These are phyloP conservation scores for Teratosphaeria nubilosa DNA, from an alignment of 2,329 filamentous ascomycete genomes.

Conservation along the genomic window DNA sequence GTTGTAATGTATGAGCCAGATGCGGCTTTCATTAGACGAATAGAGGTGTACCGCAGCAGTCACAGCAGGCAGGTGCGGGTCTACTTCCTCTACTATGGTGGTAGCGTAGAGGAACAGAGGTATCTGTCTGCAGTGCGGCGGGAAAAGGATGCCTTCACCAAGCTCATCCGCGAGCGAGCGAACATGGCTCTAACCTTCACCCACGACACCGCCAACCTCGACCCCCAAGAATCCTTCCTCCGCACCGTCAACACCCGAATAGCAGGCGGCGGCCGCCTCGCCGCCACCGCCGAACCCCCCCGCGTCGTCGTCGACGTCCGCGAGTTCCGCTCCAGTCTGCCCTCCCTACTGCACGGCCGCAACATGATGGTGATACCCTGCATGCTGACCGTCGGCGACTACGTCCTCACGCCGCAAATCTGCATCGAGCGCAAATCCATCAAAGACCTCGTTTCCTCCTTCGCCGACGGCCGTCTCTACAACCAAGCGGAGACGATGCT, in stretches of 20 bases:
- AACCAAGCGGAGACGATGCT: conserved; percentile 92
- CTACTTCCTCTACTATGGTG: conserved; percentile 94
- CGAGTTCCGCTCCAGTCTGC: conserved; percentile 87
- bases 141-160: conserved; percentile 94
- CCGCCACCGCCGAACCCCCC: conserved; percentile 76
- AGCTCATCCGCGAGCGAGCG: conserved; percentile 85
- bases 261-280: conserved; percentile 76
- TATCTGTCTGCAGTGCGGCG: conserved; percentile 83
- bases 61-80: conserved; percentile 85
- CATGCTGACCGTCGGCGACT: conserved; percentile 93
- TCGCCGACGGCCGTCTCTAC: conserved; percentile 84
- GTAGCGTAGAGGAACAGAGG: conserved; percentile 88
- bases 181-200: conserved; percentile 82
- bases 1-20: conserved; percentile 99
- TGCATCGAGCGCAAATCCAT: conserved; percentile 93
- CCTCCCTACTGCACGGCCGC: conserved; percentile 80
- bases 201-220: conserved; percentile 57
- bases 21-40: conserved; percentile 80
- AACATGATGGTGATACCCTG: conserved; percentile 85
- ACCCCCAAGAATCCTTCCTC: conserved; percentile 84
- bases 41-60: conserved; percentile 92
- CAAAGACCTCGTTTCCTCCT: conserved; percentile 80
- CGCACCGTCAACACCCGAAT: conserved; percentile 95
- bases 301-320: conserved; percentile 91
- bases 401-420: conserved; percentile 81